Evolutionary conservation across 345 rosid genomes (phyloP), one percentile per base, ranked within the genome.

Genomic region (Lepidium africanum): DNA sequence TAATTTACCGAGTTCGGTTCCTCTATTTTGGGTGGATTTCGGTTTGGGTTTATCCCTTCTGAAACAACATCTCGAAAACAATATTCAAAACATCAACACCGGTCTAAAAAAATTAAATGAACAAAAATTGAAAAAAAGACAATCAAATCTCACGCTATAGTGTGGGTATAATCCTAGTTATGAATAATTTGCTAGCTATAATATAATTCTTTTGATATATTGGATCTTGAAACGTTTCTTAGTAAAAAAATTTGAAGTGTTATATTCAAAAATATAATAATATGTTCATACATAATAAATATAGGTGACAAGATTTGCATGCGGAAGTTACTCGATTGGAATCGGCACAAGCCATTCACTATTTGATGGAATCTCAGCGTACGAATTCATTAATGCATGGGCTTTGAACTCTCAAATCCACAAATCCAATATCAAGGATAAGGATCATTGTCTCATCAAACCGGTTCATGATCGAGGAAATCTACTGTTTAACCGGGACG

Each of bases 241-340:
- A 7, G 7, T n/a, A n/a, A n/a, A 30, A 5, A 30, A 5, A 30
- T 30, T 30, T 30, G 33, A 30, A 41, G 16, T 42, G 7, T 7
- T 11, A 19, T 5, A 15, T 15, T 25, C 19, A 10, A 13, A 25
- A 32, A 32, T 49, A 7, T 73, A 37, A 39, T 48, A 12, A 15
- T 50, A n/a, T 17, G 45, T 19, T 10, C 15, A 45, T 60, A 37
- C 49, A 25, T 21, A 11, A 52, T 35, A 43, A 49, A 30, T 73
- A 60, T 64, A 84, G 94, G 88, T 83, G 75, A 88, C 95, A 6
- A 69, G 33, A 77, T 88, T 88, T 73, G 84, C 79, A 6, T 87
- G 90, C 62, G 94, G 94, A 75, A 83, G 90, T 13, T 85, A 79
- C 56, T 84, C 90, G 12, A 74, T 83, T 27, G 87, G 89, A 4